These are phyloP conservation scores for Trypanosoma cruzi DNA, from an alignment of 208 protist genomes.

Conservation along the genomic window DNA sequence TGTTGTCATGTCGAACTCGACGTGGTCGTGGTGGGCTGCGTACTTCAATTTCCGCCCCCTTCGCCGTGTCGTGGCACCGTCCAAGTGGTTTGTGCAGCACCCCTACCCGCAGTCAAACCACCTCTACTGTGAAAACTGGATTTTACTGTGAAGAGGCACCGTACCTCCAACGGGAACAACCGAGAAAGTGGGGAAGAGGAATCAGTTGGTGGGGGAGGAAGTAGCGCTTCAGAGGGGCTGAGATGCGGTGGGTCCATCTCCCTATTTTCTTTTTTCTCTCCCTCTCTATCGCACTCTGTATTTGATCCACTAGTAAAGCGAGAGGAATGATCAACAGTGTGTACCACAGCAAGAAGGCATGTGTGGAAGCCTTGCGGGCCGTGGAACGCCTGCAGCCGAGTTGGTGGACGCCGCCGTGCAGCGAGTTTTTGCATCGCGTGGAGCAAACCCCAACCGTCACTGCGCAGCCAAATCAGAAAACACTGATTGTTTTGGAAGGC, in stretches of 20 bases:
- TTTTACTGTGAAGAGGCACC: constrained; percentile 40
- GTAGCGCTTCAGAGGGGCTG: no score
- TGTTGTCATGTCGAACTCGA: constrained; percentile 89
- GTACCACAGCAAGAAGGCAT: constrained; percentile 44
- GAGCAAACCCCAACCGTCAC: neutral
- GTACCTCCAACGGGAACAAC: neutral
- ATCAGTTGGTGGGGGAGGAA: no score
- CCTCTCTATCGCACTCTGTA: constrained; percentile 14
- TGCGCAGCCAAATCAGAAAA: constrained; percentile 8
- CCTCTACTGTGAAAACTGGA: constrained; percentile 77
- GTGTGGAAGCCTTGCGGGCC: constrained; percentile 39
- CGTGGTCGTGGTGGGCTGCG: constrained; percentile 88
- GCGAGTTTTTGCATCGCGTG: constrained; percentile 34
- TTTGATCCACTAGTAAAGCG: constrained; percentile 15
- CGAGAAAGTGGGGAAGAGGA: neutral
- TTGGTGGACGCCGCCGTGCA: constrained; percentile 64
- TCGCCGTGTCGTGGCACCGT: constrained; percentile 68
- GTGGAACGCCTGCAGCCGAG: constrained; percentile 30
- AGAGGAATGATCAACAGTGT: constrained; percentile 34
- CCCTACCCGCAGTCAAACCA: constrained; percentile 75
- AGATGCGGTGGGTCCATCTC: neutral
- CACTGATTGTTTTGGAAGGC: constrained; percentile 62
- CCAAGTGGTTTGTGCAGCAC: constrained; percentile 77
- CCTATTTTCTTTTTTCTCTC: neutral
- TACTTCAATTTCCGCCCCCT: constrained; percentile 70